Base-by-base conservation (phyloP, 2,329 filamentous ascomycete species). In the Dothistroma septosporum region DNA sequence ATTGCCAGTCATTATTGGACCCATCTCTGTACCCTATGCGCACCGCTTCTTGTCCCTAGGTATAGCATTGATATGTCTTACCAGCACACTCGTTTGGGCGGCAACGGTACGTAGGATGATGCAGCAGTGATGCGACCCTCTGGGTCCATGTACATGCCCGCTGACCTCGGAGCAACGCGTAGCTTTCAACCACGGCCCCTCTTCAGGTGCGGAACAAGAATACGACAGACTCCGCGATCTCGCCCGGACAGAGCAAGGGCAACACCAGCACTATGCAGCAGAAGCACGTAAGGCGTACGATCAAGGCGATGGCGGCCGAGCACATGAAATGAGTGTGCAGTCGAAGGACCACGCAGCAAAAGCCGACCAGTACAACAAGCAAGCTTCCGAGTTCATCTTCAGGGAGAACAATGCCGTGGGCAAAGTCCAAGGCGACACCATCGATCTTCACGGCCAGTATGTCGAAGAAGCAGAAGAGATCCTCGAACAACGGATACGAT, bases 381-480 rank as follows among this genome's bases (percentile, higher is more conserved):
- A 96, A 76, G 94, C 94, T 1, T 91, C 90, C 61, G 90, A 97
- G 61, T 96, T 85, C 76, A 97, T 97, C 74, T 97, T 99, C 80
- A 88, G 92, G 46, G 91, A 93, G 78, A 97, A 97, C 80, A 97
- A 97, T 74, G 87, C 90, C 21, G 76, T 81, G 2, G 90, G 86
- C 19, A 86, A 88, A 63, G 88, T 96, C 10, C 83, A 85, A 16
- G 80, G 81, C 46, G 93, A 97, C 76, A 91, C 89, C 9, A 92
- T 99, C 69, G 94, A 99, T 77, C 82, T 99, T 53, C 94, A 99
- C 75, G 94, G 94, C 2, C 89, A 95, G 73, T 97, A 89, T 71
- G 92, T 96, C 61, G 91, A 96, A 74, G 94, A 97, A 79, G 94
- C 94, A 5, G 92, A 96, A 79, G 85, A 91, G 65, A 94, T 97